These are phyloP conservation scores for Umbelopsis sp. DNA, from an alignment of 371 early-diverging fungal genomes.

Conservation along the genomic window DNA sequence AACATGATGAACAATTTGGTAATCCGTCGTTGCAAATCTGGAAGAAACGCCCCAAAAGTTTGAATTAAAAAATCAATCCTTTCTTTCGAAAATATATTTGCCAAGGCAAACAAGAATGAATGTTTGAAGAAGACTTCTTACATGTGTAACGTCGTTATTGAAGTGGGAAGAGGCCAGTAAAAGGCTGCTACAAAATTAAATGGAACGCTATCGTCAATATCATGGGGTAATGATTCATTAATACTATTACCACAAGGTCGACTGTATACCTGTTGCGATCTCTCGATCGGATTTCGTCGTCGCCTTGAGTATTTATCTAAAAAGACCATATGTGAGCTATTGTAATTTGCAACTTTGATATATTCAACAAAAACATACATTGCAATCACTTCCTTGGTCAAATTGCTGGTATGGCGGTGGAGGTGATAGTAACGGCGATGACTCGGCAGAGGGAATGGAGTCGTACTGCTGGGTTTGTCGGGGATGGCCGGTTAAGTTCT, in stretches of 20 bases:
- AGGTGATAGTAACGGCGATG: constrained; percentile 9
- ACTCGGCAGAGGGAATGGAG: not conserved
- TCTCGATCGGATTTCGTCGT: not conserved
- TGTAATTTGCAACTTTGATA: not conserved
- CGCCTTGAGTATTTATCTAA: not conserved
- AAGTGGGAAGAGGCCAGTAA: not conserved
- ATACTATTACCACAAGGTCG: not conserved
- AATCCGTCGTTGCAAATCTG: not conserved
- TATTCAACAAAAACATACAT: not conserved
- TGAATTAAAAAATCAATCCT: not conserved
- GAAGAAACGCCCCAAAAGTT: not conserved
- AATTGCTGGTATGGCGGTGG: constrained; percentile 13
- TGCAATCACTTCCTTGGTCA: not conserved
- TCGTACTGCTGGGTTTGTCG: constrained; percentile 5
- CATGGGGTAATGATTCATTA: not conserved
- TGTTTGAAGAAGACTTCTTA: not conserved
- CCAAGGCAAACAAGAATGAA: not conserved
- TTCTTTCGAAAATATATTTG: not conserved
- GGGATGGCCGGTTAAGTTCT: constrained; percentile 4
- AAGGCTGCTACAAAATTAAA: not conserved
- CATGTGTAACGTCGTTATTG: not conserved
- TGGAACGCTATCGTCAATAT: not conserved
- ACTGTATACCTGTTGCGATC: not conserved
- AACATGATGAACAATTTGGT: constrained; percentile 7
- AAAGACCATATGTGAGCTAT: not conserved